These are phyloP conservation scores for Pythium oligandrum DNA, from an alignment of 352 stramenopile species.

Conservation along the genomic window DNA sequence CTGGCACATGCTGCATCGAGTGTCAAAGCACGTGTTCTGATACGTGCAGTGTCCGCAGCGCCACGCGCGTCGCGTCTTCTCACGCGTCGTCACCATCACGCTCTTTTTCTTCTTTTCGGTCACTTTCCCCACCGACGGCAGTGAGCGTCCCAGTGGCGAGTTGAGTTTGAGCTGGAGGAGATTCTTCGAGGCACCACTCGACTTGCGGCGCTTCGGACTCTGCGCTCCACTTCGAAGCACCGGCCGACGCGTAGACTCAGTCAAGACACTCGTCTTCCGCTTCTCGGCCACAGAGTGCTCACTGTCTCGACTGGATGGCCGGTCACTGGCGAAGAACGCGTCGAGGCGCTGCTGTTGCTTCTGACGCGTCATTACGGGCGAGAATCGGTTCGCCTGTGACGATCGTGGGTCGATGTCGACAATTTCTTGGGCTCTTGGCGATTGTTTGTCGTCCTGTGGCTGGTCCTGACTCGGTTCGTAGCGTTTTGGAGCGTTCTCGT, in stretches of 20 bases:
- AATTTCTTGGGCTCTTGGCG: neutral
- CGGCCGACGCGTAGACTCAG: neutral
- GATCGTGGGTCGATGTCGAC: neutral
- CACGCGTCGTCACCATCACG: slow-evolving; percentile 1
- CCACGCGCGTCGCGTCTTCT: slow-evolving; percentile 30
- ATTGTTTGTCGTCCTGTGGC: neutral
- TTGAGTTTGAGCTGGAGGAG: slow-evolving; percentile 19
- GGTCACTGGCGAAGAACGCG: slow-evolving; percentile 12
- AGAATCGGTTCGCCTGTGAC: neutral
- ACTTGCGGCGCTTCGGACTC: slow-evolving; percentile 13
- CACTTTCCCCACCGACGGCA: neutral
- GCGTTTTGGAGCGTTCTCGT: slow-evolving; percentile 15
- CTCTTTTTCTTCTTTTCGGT: neutral
- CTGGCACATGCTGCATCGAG: slow-evolving; percentile 61
- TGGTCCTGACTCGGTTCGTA: neutral
- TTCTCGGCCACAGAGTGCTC: slow-evolving; percentile 5
- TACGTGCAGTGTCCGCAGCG: slow-evolving; percentile 59
- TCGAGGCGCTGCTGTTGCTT: slow-evolving; percentile 16
- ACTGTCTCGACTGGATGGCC: slow-evolving; percentile 5
- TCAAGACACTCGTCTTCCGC: neutral
- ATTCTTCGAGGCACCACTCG: slow-evolving; percentile 4
- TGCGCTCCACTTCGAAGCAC: slow-evolving; percentile 12
- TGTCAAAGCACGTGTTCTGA: slow-evolving; percentile 73
- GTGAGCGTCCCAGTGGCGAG: slow-evolving; percentile 1
- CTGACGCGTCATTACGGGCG: neutral